Evolutionary conservation across 176 grass and related monocot species (phyloP).

Genomic region (Aegilops umbellulata): DNA sequence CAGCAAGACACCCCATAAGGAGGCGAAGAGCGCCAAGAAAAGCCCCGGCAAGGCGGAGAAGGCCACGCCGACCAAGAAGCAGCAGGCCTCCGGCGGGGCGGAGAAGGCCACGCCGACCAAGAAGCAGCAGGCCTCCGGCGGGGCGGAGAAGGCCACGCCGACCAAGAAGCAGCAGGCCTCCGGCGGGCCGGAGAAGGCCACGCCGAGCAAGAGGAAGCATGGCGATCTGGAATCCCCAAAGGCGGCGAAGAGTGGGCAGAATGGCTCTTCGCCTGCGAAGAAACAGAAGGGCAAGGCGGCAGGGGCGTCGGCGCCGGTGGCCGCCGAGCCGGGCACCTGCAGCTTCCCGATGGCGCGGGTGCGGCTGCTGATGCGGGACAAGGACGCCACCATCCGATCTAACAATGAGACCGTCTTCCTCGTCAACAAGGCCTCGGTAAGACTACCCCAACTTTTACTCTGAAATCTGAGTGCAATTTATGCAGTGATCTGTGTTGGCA

Average conservation of each 20-base stretch:
- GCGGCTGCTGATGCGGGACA: constrained; percentile 60
- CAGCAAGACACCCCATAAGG: constrained; percentile 9
- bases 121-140: constrained; percentile 21
- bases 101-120: constrained; percentile 15
- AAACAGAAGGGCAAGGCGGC: constrained; percentile 34
- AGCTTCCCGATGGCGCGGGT: constrained; percentile 67
- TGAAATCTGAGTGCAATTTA: not conserved
- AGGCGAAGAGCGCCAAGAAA: not conserved
- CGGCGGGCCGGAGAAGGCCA: not conserved
- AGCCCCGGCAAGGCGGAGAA: not conserved
- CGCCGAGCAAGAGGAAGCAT: constrained; percentile 32
- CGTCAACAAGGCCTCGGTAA: constrained; percentile 85
- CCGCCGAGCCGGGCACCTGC: constrained; percentile 5
- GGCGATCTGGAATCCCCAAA: not conserved
- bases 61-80: constrained; percentile 3
- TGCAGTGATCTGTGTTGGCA: not conserved
- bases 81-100: not conserved
- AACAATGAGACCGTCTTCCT: constrained; percentile 73
- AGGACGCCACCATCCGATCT: constrained; percentile 49
- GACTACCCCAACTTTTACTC: not conserved
- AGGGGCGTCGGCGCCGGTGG: not conserved
- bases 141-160: constrained; percentile 9
- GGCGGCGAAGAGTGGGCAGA: constrained; percentile 12
- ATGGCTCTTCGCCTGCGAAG: constrained; percentile 24
- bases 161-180: not conserved